Evolutionary conservation across 1,284 basidiomycete species (phyloP).

Genomic region (Cutaneotrichosporon spelunceum): DNA sequence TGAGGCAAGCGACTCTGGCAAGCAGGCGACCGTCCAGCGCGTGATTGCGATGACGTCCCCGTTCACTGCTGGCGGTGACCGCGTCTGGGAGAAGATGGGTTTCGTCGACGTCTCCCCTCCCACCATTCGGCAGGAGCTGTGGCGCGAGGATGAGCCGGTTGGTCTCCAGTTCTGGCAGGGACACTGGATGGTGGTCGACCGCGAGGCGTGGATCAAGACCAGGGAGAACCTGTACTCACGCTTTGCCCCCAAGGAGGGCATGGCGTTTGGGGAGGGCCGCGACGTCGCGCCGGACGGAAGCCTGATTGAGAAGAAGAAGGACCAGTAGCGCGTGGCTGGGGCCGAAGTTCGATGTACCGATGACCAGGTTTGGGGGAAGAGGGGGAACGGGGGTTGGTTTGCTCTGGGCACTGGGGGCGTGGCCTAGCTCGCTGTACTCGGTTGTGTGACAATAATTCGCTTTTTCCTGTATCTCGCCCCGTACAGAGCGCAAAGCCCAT

Average conservation of each 20-base stretch:
- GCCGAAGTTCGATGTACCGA: neutral
- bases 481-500: no score
- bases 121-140: neutral
- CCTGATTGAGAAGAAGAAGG: neutral
- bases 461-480: no score
- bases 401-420: neutral
- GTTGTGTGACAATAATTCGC: no score
- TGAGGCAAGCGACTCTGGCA: neutral
- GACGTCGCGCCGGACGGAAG: slow-evolving; percentile 1
- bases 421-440: no score
- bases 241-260: neutral
- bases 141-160: slow-evolving; percentile 4
- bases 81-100: slow-evolving; percentile 55
- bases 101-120: slow-evolving; percentile 49
- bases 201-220: slow-evolving; percentile 14
- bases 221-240: slow-evolving; percentile 8
- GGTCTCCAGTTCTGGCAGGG: slow-evolving; percentile 25
- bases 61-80: slow-evolving; percentile 53
- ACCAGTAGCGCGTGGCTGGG: neutral
- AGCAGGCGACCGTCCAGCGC: slow-evolving; percentile 26
- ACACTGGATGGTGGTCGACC: slow-evolving; percentile 22
- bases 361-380: neutral
- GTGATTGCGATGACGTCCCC: slow-evolving; percentile 57
- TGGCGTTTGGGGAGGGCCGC: neutral
- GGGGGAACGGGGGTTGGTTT: neutral